Base-by-base conservation (phyloP, 768 basidiomycete species). In the Boletus insuetus region DNA sequence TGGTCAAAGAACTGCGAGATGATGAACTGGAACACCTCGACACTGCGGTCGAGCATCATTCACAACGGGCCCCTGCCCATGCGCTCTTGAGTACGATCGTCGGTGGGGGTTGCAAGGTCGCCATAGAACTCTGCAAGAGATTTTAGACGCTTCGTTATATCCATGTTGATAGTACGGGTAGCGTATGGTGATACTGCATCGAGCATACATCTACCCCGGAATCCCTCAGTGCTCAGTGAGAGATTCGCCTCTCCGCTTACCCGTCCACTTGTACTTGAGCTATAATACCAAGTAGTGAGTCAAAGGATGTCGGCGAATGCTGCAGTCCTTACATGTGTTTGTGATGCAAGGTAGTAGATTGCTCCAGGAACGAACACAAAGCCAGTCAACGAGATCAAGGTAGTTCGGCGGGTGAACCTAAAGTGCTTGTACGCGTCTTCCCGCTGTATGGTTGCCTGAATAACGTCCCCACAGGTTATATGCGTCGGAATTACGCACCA, bases 11-110 rank as follows among this genome's bases (percentile, higher is more conserved):
- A 69, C 89, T 98, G 67, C 77, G 94, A 59, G 94, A 98, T 71
- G 95, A 98, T 64, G 95, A 98, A 65, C 79, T 98, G 17, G 94
- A 94, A 66, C 95, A 98, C 69, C 77, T 98, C 53, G 90, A 97
- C 63, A 90, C 86, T 32, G 95, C 95, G 3, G 88, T 98, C 8
- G 85, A 86, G 53, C 81, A 97, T 63, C 80, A 89, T 66, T 87
- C 92, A 24, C 95, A 97, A 70, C 81, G 86, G 48, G 94, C 94
- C 20, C 94, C 95, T 2, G 94, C 88, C 40, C 94, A 98, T 70
- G 91, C 93, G 2, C 74, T 98, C 41, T 73, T 98, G 53, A 94
- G 91, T 62, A 87, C 91, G 9, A 73, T 94, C 24, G 80, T 98
- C 12, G 93, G 89, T 3, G 80, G 76, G 4, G 94, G 94, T 3